Evolutionary conservation across 371 early-diverging fungal species (phyloP), one percentile per base, ranked within the genome.

Genomic region (Lichtheimia ornata): DNA sequence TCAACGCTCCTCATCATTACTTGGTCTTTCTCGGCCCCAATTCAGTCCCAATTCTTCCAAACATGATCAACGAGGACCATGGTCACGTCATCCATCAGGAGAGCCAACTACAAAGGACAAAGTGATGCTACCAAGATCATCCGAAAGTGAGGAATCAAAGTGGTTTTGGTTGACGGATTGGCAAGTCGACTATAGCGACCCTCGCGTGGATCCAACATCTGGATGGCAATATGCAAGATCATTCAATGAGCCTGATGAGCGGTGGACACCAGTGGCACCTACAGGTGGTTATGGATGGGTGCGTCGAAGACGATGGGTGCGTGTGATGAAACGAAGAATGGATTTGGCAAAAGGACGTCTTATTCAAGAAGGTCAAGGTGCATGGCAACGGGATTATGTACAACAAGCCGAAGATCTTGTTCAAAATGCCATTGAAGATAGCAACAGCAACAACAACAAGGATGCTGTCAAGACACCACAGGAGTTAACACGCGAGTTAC

Each of bases 111-210:
- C 81, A 27, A 82, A 79, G 47, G 81, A 84, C 2, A 71, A 75
- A n/a, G 85, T 88, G 12, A 67, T 71, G 15, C 61, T 89, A 11
- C 90, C 88, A 6, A 43, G 4, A 63, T 53, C 12, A 59, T 58
- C 3, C 35, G 50, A 20, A 22, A 49, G 67, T 4, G 52, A 60
- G 2, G 62, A 51, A 27, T 64, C 71, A 3, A 57, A 74, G 11
- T 93, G 92, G 92, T 93, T 87, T 65, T 93, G 94, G 94, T 54
- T 91, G 28, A 89, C 88, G 3, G 94, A 93, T 47, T 93, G 94
- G 94, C 77, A 82, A 22, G 69, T 90, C 20, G 92, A 92, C 66
- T 71, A 76, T 25, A 77, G 76, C 12, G 83, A 88, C 65, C 88
- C 89, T 9, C 73, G 74, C 14, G 76, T 82, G 4, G 88, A 89